Conservation (phyloP, 257 asterid species). For the Vinca minor region DNA sequence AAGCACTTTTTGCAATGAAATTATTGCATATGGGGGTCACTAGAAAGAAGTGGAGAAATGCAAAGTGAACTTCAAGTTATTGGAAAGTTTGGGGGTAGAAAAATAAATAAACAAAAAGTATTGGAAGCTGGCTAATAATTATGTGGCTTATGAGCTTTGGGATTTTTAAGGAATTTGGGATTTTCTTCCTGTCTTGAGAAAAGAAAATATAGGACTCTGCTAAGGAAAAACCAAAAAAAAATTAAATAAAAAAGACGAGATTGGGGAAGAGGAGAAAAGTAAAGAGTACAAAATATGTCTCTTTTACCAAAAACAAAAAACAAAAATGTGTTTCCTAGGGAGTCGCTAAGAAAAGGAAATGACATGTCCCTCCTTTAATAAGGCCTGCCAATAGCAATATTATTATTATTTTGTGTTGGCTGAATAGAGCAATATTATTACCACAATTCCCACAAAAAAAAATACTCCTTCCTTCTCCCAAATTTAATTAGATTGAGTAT, state of each 20-base stretch:
- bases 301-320: too few species aligned
- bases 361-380: constrained; percentile 2
- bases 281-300: too few species aligned
- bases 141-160: neutral
- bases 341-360: constrained; percentile 26
- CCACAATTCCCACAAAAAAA: too few species aligned
- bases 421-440: too few species aligned
- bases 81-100: constrained; percentile 6
- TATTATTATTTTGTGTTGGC: neutral
- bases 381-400: constrained; percentile 28
- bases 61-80: constrained; percentile 8
- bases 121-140: too few species aligned
- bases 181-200: too few species aligned
- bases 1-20: constrained; percentile 9
- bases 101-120: neutral
- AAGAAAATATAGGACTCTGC: too few species aligned
- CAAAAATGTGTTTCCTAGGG: constrained; percentile 15
- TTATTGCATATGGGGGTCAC: constrained; percentile 12
- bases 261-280: neutral
- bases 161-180: neutral
- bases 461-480: too few species aligned
- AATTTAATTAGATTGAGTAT: too few species aligned
- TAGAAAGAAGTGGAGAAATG: constrained; percentile 2
- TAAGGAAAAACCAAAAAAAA: neutral
- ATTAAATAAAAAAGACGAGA: neutral